Evolutionary conservation across 1,284 basidiomycete genomes (phyloP).

Genomic region (Polyporus tsugae): DNA sequence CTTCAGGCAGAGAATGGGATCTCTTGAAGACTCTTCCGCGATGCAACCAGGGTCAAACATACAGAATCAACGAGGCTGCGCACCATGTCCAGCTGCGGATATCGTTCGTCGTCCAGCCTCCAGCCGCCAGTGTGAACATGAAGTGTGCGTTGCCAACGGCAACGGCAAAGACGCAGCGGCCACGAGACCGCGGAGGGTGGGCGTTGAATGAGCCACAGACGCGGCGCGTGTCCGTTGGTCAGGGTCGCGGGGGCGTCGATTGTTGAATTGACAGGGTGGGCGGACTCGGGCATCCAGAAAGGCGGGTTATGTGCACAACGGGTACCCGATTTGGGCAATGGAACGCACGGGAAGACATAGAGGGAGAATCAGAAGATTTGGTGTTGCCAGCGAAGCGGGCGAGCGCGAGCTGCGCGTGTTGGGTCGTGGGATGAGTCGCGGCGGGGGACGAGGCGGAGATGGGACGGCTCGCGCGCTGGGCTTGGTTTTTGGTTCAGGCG

Average conservation of each 20-base stretch:
- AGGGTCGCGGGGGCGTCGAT: constrained; percentile 1
- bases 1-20: neutral
- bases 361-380: constrained; percentile 5
- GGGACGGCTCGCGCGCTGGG: constrained; percentile 6
- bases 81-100: constrained; percentile 6
- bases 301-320: neutral
- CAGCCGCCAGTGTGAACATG: neutral
- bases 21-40: neutral
- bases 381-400: constrained; percentile 14
- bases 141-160: neutral
- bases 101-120: constrained; percentile 7
- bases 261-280: neutral
- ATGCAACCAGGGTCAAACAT: constrained; percentile 2
- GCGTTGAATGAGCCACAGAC: neutral
- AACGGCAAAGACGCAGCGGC: neutral
- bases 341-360: neutral
- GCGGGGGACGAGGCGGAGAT: neutral
- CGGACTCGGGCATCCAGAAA: neutral
- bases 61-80: constrained; percentile 14
- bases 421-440: constrained; percentile 3
- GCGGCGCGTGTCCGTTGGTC: neutral
- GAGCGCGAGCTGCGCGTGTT: constrained; percentile 8
- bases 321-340: neutral
- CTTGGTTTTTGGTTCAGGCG: constrained; percentile 10
- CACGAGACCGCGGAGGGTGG: neutral